Evolutionary conservation across 2,329 filamentous ascomycete genomes (phyloP).

Genomic region (Triangularia verruculosa): DNA sequence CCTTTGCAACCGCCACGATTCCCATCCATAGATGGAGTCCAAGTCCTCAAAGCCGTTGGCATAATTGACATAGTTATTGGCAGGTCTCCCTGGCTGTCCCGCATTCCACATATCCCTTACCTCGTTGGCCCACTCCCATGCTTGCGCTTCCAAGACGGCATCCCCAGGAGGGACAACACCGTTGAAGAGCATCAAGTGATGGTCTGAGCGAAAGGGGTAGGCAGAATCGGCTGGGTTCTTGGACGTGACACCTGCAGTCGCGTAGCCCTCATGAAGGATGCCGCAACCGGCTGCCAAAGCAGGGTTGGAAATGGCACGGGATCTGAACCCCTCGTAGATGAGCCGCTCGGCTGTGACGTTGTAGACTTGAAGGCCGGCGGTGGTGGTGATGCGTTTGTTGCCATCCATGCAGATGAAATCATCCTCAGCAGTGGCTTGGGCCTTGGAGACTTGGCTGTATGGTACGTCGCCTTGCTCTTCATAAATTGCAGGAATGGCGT

Average conservation of each 20-base stretch:
- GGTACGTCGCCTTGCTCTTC: not conserved
- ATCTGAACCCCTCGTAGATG: conserved; percentile 25
- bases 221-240: not conserved
- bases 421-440: not conserved
- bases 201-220: conserved; percentile 1
- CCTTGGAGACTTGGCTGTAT: not conserved
- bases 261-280: conserved; percentile 29
- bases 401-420: conserved; percentile 3
- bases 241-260: conserved; percentile 16
- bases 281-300: conserved; percentile 8
- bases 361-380: conserved; percentile 24
- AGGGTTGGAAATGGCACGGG: conserved; percentile 14
- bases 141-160: not conserved
- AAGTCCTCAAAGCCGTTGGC: conserved; percentile 11
- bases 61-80: conserved; percentile 19
- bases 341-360: conserved; percentile 27
- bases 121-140: conserved; percentile 5
- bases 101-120: conserved; percentile 8
- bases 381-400: conserved; percentile 8
- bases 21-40: conserved; percentile 15
- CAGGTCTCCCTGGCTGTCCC: not conserved
- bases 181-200: conserved; percentile 3
- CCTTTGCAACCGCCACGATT: conserved; percentile 13
- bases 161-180: not conserved
- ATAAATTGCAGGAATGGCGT: not conserved